Conservation (phyloP, 768 basidiomycete species). For the Postia placenta region DNA sequence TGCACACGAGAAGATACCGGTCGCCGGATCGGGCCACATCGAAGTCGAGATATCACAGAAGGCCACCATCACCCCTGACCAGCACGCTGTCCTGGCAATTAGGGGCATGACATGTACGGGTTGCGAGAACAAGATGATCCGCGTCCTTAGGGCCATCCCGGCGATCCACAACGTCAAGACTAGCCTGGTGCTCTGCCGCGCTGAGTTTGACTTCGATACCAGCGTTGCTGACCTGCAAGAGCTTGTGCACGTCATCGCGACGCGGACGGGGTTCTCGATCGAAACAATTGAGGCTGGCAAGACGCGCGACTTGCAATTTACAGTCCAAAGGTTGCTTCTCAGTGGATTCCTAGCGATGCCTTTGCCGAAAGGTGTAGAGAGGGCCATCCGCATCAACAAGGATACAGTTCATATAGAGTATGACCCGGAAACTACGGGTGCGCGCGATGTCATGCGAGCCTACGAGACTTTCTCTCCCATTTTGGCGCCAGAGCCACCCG, state of each 20-base stretch:
- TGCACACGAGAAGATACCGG: neutral
- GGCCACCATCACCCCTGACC: neutral
- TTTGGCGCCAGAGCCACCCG: conserved; percentile 17
- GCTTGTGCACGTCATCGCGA: conserved; percentile 19
- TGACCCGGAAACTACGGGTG: conserved; percentile 21
- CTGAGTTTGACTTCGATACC: conserved; percentile 24
- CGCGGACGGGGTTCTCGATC: conserved; percentile 21
- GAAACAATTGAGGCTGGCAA: conserved; percentile 16
- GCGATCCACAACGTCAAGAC: conserved; percentile 22
- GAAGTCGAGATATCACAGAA: conserved; percentile 10
- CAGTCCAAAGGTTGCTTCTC: conserved; percentile 2
- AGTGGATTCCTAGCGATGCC: conserved; percentile 10
- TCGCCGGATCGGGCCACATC: neutral
- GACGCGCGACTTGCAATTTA: conserved; percentile 12
- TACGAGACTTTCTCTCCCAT: conserved; percentile 22
- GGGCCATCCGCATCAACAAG: conserved; percentile 9
- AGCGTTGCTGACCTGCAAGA: conserved; percentile 11
- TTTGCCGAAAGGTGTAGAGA: conserved; percentile 15
- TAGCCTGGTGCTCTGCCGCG: conserved; percentile 22
- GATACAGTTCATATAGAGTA: conserved; percentile 14
- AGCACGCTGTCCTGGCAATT: conserved; percentile 19
- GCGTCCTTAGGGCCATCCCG: conserved; percentile 13
- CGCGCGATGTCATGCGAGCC: conserved; percentile 27
- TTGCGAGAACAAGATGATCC: conserved; percentile 25
- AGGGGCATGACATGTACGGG: conserved; percentile 26